These are phyloP conservation scores for Carex arenaria DNA, from an alignment of 202 grass and related monocot species.

Conservation along the genomic window DNA sequence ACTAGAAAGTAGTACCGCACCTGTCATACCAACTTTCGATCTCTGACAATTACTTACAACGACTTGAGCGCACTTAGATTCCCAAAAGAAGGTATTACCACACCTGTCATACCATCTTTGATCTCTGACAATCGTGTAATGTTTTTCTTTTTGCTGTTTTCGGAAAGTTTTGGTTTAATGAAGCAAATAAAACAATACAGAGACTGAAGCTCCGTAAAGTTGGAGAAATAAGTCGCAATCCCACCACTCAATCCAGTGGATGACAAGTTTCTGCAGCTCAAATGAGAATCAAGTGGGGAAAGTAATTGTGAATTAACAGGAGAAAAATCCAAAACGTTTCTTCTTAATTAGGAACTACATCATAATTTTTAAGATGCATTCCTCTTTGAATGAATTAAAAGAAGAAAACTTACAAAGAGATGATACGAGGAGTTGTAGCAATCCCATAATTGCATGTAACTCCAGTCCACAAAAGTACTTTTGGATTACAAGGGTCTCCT, in stretches of 20 bases:
- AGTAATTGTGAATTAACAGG: too few relatives aligned
- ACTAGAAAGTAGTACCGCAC: too few relatives aligned
- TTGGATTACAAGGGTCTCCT: constrained; percentile 42
- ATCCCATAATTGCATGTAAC: constrained; percentile 30
- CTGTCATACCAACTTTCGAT: too few relatives aligned
- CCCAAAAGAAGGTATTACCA: too few relatives aligned
- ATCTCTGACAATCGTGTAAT: too few relatives aligned
- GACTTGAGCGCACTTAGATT: too few relatives aligned
- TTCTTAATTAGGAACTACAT: too few relatives aligned
- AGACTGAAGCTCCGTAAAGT: constrained; percentile 28
- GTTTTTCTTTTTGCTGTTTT: background rate
- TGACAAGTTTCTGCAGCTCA: constrained; percentile 36
- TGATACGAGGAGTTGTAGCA: constrained; percentile 25
- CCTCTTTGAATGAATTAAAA: background rate
- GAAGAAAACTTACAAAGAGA: constrained; percentile 30
- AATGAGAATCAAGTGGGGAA: background rate
- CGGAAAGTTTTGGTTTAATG: background rate
- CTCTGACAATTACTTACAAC: too few relatives aligned
- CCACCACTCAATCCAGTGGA: constrained; percentile 29
- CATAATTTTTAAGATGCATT: background rate
- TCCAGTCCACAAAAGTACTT: constrained; percentile 31
- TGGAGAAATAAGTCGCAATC: constrained; percentile 25
- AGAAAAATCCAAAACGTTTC: too few relatives aligned
- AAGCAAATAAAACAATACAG: constrained; percentile 4
- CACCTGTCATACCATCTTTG: too few relatives aligned